Evolutionary conservation across 768 basidiomycete species (phyloP).

Genomic region (Pisolithus marmoratus): DNA sequence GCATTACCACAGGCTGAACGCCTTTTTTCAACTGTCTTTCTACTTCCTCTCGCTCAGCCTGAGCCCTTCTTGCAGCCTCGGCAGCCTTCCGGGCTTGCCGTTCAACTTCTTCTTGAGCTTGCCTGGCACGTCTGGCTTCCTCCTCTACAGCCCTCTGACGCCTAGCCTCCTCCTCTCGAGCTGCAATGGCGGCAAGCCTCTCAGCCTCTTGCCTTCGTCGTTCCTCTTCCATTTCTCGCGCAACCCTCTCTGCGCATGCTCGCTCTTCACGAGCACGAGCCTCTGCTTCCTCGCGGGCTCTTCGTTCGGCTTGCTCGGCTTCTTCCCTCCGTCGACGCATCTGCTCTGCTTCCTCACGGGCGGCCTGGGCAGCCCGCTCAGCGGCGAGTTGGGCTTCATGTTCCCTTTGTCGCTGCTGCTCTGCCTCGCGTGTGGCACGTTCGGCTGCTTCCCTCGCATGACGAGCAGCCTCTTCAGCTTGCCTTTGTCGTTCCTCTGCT

Average conservation of each 20-base stretch:
- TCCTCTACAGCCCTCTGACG: constrained; percentile 7
- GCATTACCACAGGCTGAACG: constrained; percentile 22
- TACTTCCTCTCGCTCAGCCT: constrained; percentile 8
- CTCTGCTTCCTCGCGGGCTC: neutral
- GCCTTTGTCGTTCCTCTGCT: neutral
- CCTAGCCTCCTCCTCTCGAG: constrained; percentile 9
- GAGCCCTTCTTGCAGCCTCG: constrained; percentile 1
- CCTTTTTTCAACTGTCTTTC: constrained; percentile 17
- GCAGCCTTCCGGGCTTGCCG: neutral
- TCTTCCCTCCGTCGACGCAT: too few species aligned
- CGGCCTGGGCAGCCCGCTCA: too few species aligned
- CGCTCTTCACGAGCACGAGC: neutral
- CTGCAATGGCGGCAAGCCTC: constrained; percentile 6
- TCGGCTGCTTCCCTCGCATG: too few species aligned
- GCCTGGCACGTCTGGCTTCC: neutral
- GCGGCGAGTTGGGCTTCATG: too few species aligned
- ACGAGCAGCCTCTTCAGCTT: constrained; percentile 3
- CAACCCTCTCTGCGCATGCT: neutral
- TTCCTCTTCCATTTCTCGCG: constrained; percentile 3
- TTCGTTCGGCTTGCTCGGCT: constrained; percentile 2
- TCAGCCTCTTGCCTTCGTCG: constrained; percentile 12
- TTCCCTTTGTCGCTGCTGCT: too few species aligned
- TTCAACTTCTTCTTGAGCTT: neutral
- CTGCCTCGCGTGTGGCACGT: too few species aligned
- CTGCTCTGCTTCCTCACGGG: too few species aligned